Conservation (phyloP, 495 filamentous ascomycete species). For the Penicillium riverlandense region DNA sequence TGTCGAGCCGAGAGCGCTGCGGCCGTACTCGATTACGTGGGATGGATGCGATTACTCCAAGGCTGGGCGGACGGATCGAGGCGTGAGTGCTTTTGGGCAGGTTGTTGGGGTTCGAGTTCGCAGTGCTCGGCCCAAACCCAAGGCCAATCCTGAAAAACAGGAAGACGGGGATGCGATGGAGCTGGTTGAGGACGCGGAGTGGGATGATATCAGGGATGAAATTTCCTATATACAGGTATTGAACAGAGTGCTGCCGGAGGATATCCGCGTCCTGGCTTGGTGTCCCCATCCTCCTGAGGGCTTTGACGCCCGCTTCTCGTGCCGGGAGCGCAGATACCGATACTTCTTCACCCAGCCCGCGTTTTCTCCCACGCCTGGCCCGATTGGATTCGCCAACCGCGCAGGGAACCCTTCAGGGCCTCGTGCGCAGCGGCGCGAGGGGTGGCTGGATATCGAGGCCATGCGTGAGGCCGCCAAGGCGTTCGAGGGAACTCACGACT, state of each 20-base stretch:
- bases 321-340: constrained; percentile 77
- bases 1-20: constrained; percentile 15
- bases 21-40: constrained; percentile 55
- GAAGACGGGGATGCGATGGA: constrained; percentile 15
- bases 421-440: constrained; percentile 35
- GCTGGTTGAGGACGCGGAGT: constrained; percentile 34
- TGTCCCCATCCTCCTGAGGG: constrained; percentile 68
- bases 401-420: constrained; percentile 11
- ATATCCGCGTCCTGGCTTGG: constrained; percentile 90
- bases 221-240: constrained; percentile 72
- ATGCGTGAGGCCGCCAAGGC: constrained; percentile 77
- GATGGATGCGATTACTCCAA: constrained; percentile 83
- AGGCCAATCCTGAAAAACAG: constrained; percentile 10
- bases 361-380: constrained; percentile 52
- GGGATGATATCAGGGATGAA: constrained; percentile 74
- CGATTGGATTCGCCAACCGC: constrained; percentile 24
- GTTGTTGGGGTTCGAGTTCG: constrained; percentile 78
- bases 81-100: constrained; percentile 95
- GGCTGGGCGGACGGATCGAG: constrained; percentile 85
- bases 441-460: constrained; percentile 71
- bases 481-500: constrained; percentile 82
- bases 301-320: constrained; percentile 92
- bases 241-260: constrained; percentile 79
- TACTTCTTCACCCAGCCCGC: constrained; percentile 98
- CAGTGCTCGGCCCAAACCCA: constrained; percentile 57